phyloP scores from a whole-genome alignment of 257 asterid species.

The Ligustrum vulgare region DNA sequence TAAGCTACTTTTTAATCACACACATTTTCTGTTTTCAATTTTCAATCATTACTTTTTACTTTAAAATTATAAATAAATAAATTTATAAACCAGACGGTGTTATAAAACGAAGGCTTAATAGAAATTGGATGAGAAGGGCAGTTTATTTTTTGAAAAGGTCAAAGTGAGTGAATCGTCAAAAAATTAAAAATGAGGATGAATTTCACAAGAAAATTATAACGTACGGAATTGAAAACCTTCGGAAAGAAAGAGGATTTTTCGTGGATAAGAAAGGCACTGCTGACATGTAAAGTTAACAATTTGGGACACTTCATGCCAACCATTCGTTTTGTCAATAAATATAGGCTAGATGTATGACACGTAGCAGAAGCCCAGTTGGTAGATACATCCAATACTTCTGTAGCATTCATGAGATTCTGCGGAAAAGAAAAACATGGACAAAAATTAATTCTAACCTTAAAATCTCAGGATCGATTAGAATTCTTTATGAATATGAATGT shows the following conservation, averaged over 20 bases:
- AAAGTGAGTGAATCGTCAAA: no score
- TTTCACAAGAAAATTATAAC: no score
- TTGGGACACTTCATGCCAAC: slow-evolving; percentile 18
- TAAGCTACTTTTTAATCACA: no score
- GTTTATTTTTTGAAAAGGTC: no score
- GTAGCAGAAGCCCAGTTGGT: slow-evolving; percentile 27
- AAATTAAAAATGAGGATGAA: no score
- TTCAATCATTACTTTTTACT: no score
- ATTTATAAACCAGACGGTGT: no score
- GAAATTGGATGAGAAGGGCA: no score
- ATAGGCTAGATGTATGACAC: slow-evolving; percentile 7
- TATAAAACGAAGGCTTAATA: no score
- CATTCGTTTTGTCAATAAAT: background rate
- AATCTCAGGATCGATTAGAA: background rate
- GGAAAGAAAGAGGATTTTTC: slow-evolving; percentile 15
- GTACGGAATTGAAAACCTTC: slow-evolving; percentile 1
- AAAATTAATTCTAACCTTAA: slow-evolving; percentile 5
- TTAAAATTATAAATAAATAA: no score
- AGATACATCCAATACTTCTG: slow-evolving; percentile 4
- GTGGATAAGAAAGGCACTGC: slow-evolving; percentile 39
- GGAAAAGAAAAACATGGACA: background rate
- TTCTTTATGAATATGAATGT: slow-evolving; percentile 11
- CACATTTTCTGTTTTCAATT: no score
- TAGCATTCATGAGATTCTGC: slow-evolving; percentile 7
- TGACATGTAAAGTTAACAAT: slow-evolving; percentile 18